Base-by-base conservation (phyloP, 2,329 filamentous ascomycete genomes). In the Penicillium sclerotigenum region DNA sequence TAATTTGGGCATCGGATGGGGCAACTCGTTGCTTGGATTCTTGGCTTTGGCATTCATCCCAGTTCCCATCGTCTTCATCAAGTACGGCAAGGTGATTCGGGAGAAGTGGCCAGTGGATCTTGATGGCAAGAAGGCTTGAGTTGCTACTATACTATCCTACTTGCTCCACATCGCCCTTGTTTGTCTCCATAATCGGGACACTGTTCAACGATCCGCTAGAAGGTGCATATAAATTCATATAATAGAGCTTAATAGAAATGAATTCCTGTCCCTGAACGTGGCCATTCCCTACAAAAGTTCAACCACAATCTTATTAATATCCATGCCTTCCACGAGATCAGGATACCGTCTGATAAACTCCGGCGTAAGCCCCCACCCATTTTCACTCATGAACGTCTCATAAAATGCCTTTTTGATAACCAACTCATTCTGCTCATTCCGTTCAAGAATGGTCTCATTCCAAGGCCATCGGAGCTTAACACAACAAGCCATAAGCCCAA, bases 391-490 rank as follows among this genome's bases (percentile, higher is more conserved):
- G 13, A 68, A 64, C 4, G 50, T 60, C 4, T 66, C 52, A 42
- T 47, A 58, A 28, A 68, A 69, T 1, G 33, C 54, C 16, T 50
- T 37, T 22, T 59, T 60, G 1, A 68, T 54, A 7, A 50, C 46
- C 31, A 69, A 29, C 10, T 60, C 60, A 37, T 69, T 62, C 1
- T 52, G 29, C 8, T 59, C 58, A 31, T 67, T 50, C 2, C 66
- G 58, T 38, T 65, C 65, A 14, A 68, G 58, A 22, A 68, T 53
- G 24, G 53, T 48, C 41, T 64, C 59, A 8, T 61, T 63, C 66
- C 65, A 66, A 29, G 66, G 66, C 66, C 64, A 68, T 20, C 65
- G 59, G 9, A 68, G 54, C 41, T 65, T 67, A 5, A 65, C 42
- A 52, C 66, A 68, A 28, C 64, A 63, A 24, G 48, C 51, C 24